A percentile compares a stretch with the other conserved stretches of the same genome.
Conservation (phyloP, 768 basidiomycete species). For the Cystofilobasidium capitatum region DNA sequence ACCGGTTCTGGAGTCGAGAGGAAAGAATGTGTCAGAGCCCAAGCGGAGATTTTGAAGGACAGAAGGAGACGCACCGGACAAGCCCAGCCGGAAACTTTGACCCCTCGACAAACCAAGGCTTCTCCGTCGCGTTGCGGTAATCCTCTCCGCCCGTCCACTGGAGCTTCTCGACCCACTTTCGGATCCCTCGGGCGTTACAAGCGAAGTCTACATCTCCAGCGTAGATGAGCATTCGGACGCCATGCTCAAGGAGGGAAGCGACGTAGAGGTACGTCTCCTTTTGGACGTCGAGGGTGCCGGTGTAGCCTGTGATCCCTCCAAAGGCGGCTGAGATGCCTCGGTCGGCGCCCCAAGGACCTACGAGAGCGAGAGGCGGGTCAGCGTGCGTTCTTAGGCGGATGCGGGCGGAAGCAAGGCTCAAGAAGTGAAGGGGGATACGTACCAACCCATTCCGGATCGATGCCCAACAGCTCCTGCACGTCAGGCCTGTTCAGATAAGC, state of each 20-base stretch:
- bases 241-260: slow-evolving; percentile 60
- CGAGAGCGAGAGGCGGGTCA: slow-evolving; percentile 54
- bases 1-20: neutral
- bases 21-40: no score
- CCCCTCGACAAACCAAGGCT: slow-evolving; percentile 9
- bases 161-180: neutral
- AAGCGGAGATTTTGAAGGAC: neutral
- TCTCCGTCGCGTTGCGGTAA: neutral
- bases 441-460: slow-evolving; percentile 17
- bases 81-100: neutral
- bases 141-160: slow-evolving; percentile 4
- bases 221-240: slow-evolving; percentile 63
- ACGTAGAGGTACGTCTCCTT: slow-evolving; percentile 50
- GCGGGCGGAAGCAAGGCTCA: slow-evolving; percentile 45
- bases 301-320: slow-evolving; percentile 49
- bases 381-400: slow-evolving; percentile 52
- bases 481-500: slow-evolving; percentile 13
- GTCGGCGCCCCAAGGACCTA: slow-evolving; percentile 46
- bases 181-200: slow-evolving; percentile 9
- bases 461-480: neutral
- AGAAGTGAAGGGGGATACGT: neutral
- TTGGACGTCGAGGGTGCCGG: slow-evolving; percentile 9
- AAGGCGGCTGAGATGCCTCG: slow-evolving; percentile 52
- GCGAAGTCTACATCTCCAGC: slow-evolving; percentile 17
- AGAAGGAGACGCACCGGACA: neutral